Conservation (phyloP, 2,329 filamentous ascomycete species). For the Penicillium sp. region DNA sequence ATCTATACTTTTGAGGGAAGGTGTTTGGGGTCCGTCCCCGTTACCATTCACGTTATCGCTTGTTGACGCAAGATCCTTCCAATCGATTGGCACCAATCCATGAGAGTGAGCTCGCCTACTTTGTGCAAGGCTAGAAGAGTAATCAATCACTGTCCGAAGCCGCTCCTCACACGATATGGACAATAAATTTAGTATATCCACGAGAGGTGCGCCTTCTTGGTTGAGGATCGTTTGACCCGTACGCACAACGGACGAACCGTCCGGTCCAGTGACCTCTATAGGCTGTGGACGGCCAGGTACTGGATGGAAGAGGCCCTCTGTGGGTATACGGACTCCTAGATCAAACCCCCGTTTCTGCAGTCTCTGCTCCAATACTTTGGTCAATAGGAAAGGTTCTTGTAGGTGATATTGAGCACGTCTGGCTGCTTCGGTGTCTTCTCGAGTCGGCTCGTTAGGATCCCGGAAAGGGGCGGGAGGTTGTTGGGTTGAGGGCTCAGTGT, state of each 20-base stretch:
- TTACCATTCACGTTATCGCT: slow-evolving; percentile 39
- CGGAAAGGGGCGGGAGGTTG: slow-evolving; percentile 69
- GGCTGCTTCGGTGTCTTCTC: slow-evolving; percentile 66
- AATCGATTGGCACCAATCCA: slow-evolving; percentile 77
- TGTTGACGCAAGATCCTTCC: slow-evolving; percentile 69
- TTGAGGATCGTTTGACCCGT: slow-evolving; percentile 74
- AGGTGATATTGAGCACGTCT: slow-evolving; percentile 71
- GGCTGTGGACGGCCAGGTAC: slow-evolving; percentile 48
- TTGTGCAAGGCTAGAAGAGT: slow-evolving; percentile 71
- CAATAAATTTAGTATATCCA: slow-evolving; percentile 81
- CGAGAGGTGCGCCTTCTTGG: slow-evolving; percentile 69
- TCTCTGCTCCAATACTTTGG: slow-evolving; percentile 61
- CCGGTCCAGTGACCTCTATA: slow-evolving; percentile 61
- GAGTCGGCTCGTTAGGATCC: slow-evolving; percentile 67
- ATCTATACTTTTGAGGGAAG: slow-evolving; percentile 46
- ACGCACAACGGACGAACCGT: slow-evolving; percentile 66
- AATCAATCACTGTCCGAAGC: slow-evolving; percentile 75
- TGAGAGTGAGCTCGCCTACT: slow-evolving; percentile 79
- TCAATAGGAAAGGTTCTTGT: slow-evolving; percentile 72
- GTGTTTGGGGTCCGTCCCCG: slow-evolving; percentile 40
- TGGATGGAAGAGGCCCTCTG: slow-evolving; percentile 58
- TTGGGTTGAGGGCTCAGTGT: slow-evolving; percentile 62
- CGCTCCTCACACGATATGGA: slow-evolving; percentile 84
- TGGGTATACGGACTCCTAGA: slow-evolving; percentile 63
- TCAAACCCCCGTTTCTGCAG: slow-evolving; percentile 64